Base-by-base conservation (phyloP, 306 rosid species). In the Mucuna pruriens region DNA sequence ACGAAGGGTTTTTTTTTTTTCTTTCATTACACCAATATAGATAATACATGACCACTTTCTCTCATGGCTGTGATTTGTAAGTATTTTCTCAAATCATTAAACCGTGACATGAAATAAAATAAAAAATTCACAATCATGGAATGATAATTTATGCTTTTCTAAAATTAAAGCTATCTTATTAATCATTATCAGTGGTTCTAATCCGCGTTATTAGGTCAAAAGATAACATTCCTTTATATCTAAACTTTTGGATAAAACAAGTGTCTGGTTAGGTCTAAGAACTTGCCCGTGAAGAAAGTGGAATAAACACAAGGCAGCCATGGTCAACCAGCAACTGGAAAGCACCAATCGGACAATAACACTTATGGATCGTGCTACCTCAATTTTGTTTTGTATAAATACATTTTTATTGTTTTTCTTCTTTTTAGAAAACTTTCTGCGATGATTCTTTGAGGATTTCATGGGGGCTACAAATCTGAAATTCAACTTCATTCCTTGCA, bases 401-500 rank as follows among this genome's bases (percentile, higher is more conserved):
- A 19, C n/a, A 22, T 25, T 52, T 29, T 25, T 25, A 2, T 22
- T 4, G 12, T 48, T 6, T 4, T 15, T 57, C 61, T 16, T 55
- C 17, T 2, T 42, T 31, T 40, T n/a, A 13, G 12, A 6, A 15
- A 71, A 12, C 4, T 38, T 55, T 55, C 38, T 25, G 3, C 13
- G 65, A 52, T 57, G 78, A 40, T 25, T 62, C 69, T 34, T 54
- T 48, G 78, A 54, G 39, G 85, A 85, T 87, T 83, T 80, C 74
- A 79, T 87, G 90, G 88, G 90, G 88, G 44, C 86, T 64, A 71
- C 83, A 71, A 62, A 85, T 85, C 90, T 46, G 72, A 57, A 57
- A 67, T n/a, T 48, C 48, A 45, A 48, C 58, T 64, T 76, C 77
- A 40, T 85, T 75, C 90, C 55, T 54, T 87, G 88, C 52, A 87